Base-by-base conservation (phyloP, 139 green algal genomes). In the Yamagishiella unicocca region DNA sequence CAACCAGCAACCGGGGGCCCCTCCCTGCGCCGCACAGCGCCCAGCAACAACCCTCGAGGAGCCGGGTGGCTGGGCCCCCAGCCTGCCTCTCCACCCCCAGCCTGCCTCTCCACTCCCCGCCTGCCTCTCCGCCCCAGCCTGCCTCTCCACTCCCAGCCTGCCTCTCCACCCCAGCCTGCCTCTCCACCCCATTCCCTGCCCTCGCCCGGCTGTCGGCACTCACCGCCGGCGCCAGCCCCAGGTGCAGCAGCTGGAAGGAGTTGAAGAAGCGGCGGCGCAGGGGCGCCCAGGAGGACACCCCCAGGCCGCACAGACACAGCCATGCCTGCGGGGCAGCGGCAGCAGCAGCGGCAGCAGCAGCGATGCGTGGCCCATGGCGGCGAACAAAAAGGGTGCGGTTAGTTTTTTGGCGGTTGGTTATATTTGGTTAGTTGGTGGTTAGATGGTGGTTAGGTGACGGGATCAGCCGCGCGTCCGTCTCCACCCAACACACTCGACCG, bases 301-400 rank as follows among this genome's bases (percentile, higher is more conserved):
- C 80, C 80, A 86, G 62, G 4, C 21, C 62, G 80, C 43, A 42
- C 62, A 86, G 22, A 22, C 22, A 38, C 66, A 86, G 45, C 38
- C 46, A 86, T 22, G 80, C 80, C 80, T 86, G 76, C 3, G 79
- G 37, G 40, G 31, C 21, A 58, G 22, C 8, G 38, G 42, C 29
- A 29, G 12, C 27, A 54, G 42, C 1, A 2, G 40, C 22, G 24
- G 29, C 35, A 75, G 35, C 50, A 17, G 12, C 17, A 17, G 12
- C 12, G 50, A 25, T 58, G 12, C 50, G 50, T 58, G 31, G 66
- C 2, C 17, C 31, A 5, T 27, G 66, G n/a, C n/a, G n/a, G n/a
- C n/a, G n/a, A n/a, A n/a, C n/a, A n/a, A n/a, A n/a, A n/a, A n/a
- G n/a, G n/a, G n/a, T n/a, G n/a, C n/a, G n/a, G n/a, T n/a, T n/a